Base-by-base conservation (phyloP, 2,329 filamentous ascomycete genomes). In the Acephala macrosclerotiorum region DNA sequence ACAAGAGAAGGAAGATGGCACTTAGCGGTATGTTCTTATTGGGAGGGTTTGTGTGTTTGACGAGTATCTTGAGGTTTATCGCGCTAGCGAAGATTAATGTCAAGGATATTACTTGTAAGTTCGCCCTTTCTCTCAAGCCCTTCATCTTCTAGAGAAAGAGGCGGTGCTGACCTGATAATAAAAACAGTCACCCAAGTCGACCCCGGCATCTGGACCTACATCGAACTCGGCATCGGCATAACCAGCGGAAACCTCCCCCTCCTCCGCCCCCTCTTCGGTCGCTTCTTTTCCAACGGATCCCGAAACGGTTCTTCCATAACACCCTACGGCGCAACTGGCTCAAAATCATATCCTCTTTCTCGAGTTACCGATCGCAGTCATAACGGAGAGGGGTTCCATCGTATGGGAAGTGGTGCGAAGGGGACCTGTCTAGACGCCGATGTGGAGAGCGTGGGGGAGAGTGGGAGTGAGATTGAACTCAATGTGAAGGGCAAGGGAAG, bases 171-270 rank as follows among this genome's bases (percentile, higher is more conserved):
- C 18, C 53, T 61, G 14, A 56, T 4, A 5, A 18, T 45, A 16
- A 14, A 29, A 33, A 53, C 22, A 65, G 66, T 66, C 38, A 70
- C 68, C 8, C 69, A 71, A 63, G 70, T 72, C 20, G 40, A 65
- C 49, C 42, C 66, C 6, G 65, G 65, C 6, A 79, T 84, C 63
- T 84, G 82, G 82, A 80, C 79, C 5, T 77, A 80, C 29, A 70
- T 75, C 53, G 76, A 78, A 68, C 70, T 71, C 60, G 75, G 75
- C 53, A 74, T 72, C 22, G 76, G 75, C 11, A 77, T 78, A 18
- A 73, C 76, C 2, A 75, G 74, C 3, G 76, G 75, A 22, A 76
- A 68, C 38, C 70, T 77, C 12, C 75, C 76, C 6, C 71, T 74
- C 14, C 71, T 78, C 0, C 75, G 75, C 40, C 76, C 76, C 2